A percentile compares a stretch with the other conserved stretches of the same genome.
phyloP scores from a whole-genome alignment of 139 green algal genomes.

The Picochlorum costavermella region DNA sequence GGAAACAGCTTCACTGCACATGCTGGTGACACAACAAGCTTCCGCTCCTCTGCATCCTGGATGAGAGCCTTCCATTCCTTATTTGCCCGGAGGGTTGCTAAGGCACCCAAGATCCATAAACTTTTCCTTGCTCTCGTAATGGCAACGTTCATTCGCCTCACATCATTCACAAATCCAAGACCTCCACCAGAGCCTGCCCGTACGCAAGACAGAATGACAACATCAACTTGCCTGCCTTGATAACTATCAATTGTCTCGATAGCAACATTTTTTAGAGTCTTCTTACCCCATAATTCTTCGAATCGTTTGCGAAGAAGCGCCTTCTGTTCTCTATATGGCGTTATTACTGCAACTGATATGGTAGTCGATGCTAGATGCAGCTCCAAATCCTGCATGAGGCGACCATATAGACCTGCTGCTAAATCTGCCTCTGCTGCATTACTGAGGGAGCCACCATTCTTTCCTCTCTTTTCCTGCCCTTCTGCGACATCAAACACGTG shows the following conservation, averaged over 20 bases:
- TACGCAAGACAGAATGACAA: slow-evolving; percentile 88
- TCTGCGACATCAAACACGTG: slow-evolving; percentile 71
- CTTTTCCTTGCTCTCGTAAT: slow-evolving; percentile 69
- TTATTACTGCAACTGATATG: slow-evolving; percentile 68
- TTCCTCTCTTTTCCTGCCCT: slow-evolving; percentile 39
- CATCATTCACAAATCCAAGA: slow-evolving; percentile 49
- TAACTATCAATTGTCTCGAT: slow-evolving; percentile 91
- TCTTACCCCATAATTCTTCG: slow-evolving; percentile 31
- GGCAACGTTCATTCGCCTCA: slow-evolving; percentile 77
- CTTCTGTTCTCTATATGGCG: slow-evolving; percentile 74
- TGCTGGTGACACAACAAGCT: slow-evolving; percentile 47
- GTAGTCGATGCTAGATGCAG: slow-evolving; percentile 1
- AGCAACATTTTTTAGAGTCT: slow-evolving; percentile 36
- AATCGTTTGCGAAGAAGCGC: slow-evolving; percentile 54
- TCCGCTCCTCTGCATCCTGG: slow-evolving; percentile 28
- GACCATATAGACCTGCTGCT: slow-evolving; percentile 57
- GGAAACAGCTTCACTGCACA: slow-evolving; percentile 38
- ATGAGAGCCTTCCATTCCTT: slow-evolving; percentile 54
- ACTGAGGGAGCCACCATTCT: slow-evolving; percentile 24
- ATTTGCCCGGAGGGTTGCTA: slow-evolving; percentile 40
- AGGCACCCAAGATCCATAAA: slow-evolving; percentile 70
- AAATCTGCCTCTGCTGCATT: slow-evolving; percentile 62
- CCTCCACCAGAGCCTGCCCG: slow-evolving; percentile 27
- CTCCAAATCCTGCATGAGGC: slow-evolving; percentile 33
- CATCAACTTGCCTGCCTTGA: slow-evolving; percentile 87